Base-by-base conservation (phyloP, 2,329 filamentous ascomycete genomes). In the Colletotrichum orchidophilum region DNA sequence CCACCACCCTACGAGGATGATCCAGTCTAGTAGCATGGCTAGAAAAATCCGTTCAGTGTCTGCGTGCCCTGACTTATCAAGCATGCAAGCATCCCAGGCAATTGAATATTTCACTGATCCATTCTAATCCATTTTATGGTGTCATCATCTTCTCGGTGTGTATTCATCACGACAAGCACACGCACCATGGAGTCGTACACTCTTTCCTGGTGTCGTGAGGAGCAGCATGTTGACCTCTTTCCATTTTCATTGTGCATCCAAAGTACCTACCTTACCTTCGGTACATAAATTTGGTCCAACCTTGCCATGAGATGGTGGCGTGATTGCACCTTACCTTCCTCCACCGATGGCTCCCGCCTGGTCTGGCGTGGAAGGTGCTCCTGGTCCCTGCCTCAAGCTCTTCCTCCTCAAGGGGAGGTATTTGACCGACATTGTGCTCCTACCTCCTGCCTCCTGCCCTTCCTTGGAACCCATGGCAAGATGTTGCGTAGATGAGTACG, bases 1-100 rank as follows among this genome's bases (percentile, higher is more conserved):
- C 81, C 80, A 27, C 81, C 79, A 3, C 79, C 80, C 3, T 84
- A 83, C 68, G 80, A 78, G 67, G 81, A 83, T 57, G 77, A 81
- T 53, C 80, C 81, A 59, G 76, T 83, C 66, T 78, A 73, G 71
- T 55, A 13, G 15, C 18, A 42, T 46, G 39, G 18, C 1, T 42
- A 11, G 18, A 11, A 12, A 5, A 18, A 7, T 18, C 24, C 6
- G 13, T 21, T 31, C 2, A n/a, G n/a, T n/a, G n/a, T n/a, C n/a
- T n/a, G n/a, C n/a, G n/a, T n/a, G n/a, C n/a, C n/a, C n/a, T n/a
- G n/a, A n/a, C n/a, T n/a, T n/a, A 46, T 35, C 58, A 33, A 33
- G 12, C 27, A 31, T 26, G n/a, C 21, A 27, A 35, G 18, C 7
- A 49, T 6, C 7, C 39, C 8, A n/a, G 18, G 18, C 18, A 29